Percentiles rank a stretch among this genome's conserved stretches.
phyloP scores from a whole-genome alignment of 768 basidiomycete genomes.

The Cystobasidiopsis lactophilus region DNA sequence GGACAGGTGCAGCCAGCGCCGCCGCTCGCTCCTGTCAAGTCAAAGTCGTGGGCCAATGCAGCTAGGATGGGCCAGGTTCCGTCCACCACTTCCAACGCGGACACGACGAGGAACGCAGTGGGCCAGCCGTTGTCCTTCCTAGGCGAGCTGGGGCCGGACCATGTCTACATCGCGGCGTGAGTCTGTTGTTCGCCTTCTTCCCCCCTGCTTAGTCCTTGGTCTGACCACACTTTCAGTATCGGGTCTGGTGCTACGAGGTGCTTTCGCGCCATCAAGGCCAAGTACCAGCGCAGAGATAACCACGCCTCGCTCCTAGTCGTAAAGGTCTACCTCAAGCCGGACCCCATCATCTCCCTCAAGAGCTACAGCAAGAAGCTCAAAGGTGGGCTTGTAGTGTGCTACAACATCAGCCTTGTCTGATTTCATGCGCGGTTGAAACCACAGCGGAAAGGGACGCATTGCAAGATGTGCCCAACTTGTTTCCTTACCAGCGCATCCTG shows the following conservation, averaged over 20 bases:
- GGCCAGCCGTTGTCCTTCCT: no score
- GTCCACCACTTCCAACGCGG: no score
- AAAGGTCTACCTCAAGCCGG: constrained; percentile 90
- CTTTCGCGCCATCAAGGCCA: constrained; percentile 68
- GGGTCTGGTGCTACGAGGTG: constrained; percentile 52
- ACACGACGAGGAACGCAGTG: no score
- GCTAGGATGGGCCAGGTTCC: no score
- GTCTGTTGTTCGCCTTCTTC: no score
- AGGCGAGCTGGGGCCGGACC: no score
- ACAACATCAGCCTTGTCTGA: not conserved
- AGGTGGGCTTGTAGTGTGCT: constrained; percentile 24
- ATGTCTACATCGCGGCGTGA: no score
- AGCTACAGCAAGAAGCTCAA: constrained; percentile 58
- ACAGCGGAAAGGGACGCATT: constrained; percentile 73
- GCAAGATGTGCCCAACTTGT: constrained; percentile 62
- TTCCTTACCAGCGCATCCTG: constrained; percentile 66
- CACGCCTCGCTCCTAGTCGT: constrained; percentile 56
- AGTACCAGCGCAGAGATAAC: constrained; percentile 32
- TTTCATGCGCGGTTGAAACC: constrained; percentile 27
- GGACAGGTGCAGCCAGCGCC: no score
- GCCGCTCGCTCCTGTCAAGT: no score
- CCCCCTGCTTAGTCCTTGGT: no score
- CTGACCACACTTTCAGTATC: not conserved
- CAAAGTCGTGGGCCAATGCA: no score
- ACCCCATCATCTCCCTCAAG: constrained; percentile 55